phyloP scores from a whole-genome alignment of 305 asterid genomes.

The Plantago coronopus region DNA sequence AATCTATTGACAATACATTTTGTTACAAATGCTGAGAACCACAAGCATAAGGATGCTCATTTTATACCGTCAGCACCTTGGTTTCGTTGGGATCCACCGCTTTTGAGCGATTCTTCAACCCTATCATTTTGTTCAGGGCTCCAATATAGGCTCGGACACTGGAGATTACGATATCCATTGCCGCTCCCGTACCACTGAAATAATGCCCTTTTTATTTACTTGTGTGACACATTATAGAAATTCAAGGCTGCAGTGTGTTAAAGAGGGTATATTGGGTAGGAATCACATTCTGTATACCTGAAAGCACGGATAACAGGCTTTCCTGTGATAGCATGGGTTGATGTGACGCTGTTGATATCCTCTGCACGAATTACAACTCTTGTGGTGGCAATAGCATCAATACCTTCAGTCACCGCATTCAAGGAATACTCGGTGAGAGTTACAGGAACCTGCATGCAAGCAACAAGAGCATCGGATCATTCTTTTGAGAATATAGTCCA shows the following conservation, averaged over 20 bases:
- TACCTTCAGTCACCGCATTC: constrained; percentile 84
- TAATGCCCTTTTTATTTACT: background rate
- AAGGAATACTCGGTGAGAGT: constrained; percentile 76
- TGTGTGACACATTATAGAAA: constrained; percentile 1
- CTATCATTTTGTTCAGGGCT: constrained; percentile 83
- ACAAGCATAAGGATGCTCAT: background rate
- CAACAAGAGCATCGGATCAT: background rate
- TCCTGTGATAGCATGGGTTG: constrained; percentile 71
- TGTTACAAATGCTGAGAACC: background rate
- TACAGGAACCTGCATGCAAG: constrained; percentile 60
- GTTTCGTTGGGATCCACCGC: constrained; percentile 24
- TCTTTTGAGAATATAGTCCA: background rate
- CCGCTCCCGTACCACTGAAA: constrained; percentile 83
- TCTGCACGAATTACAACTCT: constrained; percentile 73
- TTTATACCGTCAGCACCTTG: constrained; percentile 22
- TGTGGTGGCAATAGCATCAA: constrained; percentile 87
- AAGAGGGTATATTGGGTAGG: background rate
- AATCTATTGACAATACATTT: background rate
- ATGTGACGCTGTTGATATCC: constrained; percentile 37
- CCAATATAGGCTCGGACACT: constrained; percentile 86
- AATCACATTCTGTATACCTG: constrained; percentile 27
- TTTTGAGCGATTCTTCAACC: constrained; percentile 38
- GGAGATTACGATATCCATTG: constrained; percentile 88
- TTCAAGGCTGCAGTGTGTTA: no score
- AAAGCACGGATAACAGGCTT: constrained; percentile 43